Conservation (phyloP, 805 yeast species). For the Starmerella apis region DNA sequence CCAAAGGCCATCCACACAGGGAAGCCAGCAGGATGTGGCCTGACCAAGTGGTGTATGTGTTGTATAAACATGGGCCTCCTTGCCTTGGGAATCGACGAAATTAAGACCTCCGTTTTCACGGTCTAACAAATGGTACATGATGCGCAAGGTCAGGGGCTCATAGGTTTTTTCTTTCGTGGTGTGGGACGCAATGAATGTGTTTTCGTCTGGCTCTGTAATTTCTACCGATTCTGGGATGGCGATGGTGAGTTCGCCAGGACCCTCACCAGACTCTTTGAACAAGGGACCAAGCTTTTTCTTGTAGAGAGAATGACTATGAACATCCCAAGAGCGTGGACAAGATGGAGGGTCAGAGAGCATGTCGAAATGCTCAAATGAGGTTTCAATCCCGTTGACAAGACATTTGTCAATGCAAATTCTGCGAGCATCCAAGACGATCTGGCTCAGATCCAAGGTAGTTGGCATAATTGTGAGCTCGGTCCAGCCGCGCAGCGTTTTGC, state of each 20-base stretch:
- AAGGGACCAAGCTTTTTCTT: constrained; percentile 21
- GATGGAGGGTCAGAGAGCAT: constrained; percentile 34
- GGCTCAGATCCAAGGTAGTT: constrained; percentile 44
- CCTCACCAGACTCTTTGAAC: constrained; percentile 39
- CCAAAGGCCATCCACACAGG: constrained; percentile 82
- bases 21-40: constrained; percentile 94
- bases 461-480: constrained; percentile 82
- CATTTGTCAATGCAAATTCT: constrained; percentile 50
- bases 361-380: constrained; percentile 50
- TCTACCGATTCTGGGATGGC: constrained; percentile 56
- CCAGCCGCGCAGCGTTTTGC: constrained; percentile 49
- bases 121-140: constrained; percentile 48
- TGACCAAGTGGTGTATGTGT: constrained; percentile 65
- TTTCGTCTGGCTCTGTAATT: constrained; percentile 47
- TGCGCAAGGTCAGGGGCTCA: constrained; percentile 61
- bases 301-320: constrained; percentile 24
- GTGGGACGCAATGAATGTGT: constrained; percentile 31
- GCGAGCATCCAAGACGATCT: constrained; percentile 67
- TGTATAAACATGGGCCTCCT: constrained; percentile 65
- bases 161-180: constrained; percentile 32
- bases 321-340: constrained; percentile 25
- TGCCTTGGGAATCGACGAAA: constrained; percentile 50
- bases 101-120: constrained; percentile 58
- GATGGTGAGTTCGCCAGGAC: constrained; percentile 52
- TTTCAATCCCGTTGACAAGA: constrained; percentile 50